These are phyloP conservation scores for Alternaria ethzedia DNA, from an alignment of 2,329 filamentous ascomycete genomes.

Conservation along the genomic window DNA sequence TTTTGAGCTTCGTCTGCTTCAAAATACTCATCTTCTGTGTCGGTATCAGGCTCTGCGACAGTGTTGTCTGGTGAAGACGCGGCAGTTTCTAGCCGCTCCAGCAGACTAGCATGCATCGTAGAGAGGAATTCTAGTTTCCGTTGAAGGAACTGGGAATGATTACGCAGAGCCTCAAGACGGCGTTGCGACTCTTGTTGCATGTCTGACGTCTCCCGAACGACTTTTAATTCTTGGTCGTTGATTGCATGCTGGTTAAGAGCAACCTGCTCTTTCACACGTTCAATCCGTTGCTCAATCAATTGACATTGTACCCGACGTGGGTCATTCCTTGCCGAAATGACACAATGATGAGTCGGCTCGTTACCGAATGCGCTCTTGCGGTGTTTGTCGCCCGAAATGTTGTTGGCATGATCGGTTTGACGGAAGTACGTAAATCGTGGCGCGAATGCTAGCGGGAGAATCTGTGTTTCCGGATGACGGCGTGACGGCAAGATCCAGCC, in stretches of 20 bases:
- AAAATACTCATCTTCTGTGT: slow-evolving; percentile 54
- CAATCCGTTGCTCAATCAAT: slow-evolving; percentile 80
- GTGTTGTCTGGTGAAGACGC: slow-evolving; percentile 65
- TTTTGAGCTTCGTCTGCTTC: slow-evolving; percentile 62
- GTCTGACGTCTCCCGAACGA: slow-evolving; percentile 62
- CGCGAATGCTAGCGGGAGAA: slow-evolving; percentile 87
- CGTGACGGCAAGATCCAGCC: slow-evolving; percentile 95
- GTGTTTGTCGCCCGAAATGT: slow-evolving; percentile 79
- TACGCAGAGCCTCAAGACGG: slow-evolving; percentile 62
- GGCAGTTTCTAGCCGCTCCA: slow-evolving; percentile 64
- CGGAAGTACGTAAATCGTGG: slow-evolving; percentile 98
- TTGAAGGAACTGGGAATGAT: slow-evolving; percentile 63
- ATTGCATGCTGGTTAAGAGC: slow-evolving; percentile 74
- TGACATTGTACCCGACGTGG: slow-evolving; percentile 87
- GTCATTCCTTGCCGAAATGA: slow-evolving; percentile 79
- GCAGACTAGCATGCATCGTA: slow-evolving; percentile 63
- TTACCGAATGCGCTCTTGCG: slow-evolving; percentile 89
- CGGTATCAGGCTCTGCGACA: slow-evolving; percentile 51
- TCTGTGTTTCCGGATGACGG: slow-evolving; percentile 90
- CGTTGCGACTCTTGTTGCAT: slow-evolving; percentile 59
- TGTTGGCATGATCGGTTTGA: slow-evolving; percentile 88
- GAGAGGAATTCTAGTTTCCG: slow-evolving; percentile 66
- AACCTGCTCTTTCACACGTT: slow-evolving; percentile 79
- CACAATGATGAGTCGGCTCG: slow-evolving; percentile 91
- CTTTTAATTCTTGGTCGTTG: slow-evolving; percentile 74